A percentile compares a stretch with the other conserved stretches of the same genome.
Evolutionary conservation across 495 filamentous ascomycete species (phyloP).

Genomic region (Tuber microsphaerosporum): DNA sequence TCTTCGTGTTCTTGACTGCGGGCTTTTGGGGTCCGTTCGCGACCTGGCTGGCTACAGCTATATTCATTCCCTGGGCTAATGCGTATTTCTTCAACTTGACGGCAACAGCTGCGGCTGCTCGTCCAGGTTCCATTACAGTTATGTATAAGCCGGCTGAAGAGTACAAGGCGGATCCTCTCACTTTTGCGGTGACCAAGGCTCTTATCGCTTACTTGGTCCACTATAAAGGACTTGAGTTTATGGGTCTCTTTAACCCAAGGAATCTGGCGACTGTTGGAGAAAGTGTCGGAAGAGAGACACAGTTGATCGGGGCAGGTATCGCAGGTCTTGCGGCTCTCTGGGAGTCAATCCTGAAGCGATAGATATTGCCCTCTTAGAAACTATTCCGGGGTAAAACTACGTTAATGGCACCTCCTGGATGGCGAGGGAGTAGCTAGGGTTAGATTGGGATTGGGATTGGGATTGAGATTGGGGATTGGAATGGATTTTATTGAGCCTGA

Average conservation of each 20-base stretch:
- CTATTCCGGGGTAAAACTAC: not conserved
- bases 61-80: slow-evolving; percentile 59
- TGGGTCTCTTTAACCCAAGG: slow-evolving; percentile 53
- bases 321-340: slow-evolving; percentile 35
- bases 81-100: slow-evolving; percentile 87
- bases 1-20: slow-evolving; percentile 68
- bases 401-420: not conserved
- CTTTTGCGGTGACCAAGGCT: slow-evolving; percentile 81
- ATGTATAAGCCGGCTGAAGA: slow-evolving; percentile 35
- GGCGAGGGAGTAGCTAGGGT: not conserved
- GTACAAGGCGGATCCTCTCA: slow-evolving; percentile 69
- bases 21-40: slow-evolving; percentile 76
- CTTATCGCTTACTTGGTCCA: slow-evolving; percentile 73
- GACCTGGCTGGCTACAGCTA: slow-evolving; percentile 67
- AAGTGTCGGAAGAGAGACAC: slow-evolving; percentile 36
- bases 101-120: slow-evolving; percentile 41
- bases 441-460: not conserved
- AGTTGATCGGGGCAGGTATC: slow-evolving; percentile 37
- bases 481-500: slow-evolving; percentile 14
- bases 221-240: slow-evolving; percentile 59
- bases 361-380: slow-evolving; percentile 3
- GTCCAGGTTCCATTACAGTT: slow-evolving; percentile 28
- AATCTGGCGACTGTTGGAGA: slow-evolving; percentile 45
- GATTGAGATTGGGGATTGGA: slow-evolving; percentile 6
- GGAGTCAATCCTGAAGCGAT: slow-evolving; percentile 38